These are phyloP conservation scores for Cyclotella kingstonii DNA, from an alignment of 108 stramenopile species.

Conservation along the genomic window DNA sequence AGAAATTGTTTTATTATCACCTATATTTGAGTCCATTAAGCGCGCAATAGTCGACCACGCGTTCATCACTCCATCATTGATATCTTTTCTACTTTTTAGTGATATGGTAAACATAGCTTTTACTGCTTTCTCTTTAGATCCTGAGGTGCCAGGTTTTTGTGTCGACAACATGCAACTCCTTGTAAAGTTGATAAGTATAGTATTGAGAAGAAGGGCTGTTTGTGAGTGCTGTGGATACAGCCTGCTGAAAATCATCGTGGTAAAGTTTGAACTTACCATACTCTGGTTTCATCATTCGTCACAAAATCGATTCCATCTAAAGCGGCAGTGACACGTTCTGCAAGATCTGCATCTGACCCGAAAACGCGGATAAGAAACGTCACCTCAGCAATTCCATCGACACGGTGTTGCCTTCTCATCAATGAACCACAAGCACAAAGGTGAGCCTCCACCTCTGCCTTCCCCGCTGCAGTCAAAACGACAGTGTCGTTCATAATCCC, in stretches of 20 bases:
- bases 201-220: too few species aligned
- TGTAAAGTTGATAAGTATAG: too few species aligned
- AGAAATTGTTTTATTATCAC: constrained; percentile 46
- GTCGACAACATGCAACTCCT: constrained; percentile 64
- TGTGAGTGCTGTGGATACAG: too few species aligned
- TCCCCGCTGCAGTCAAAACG: constrained; percentile 37
- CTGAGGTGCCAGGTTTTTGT: constrained; percentile 32
- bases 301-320: constrained; percentile 64
- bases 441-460: constrained; percentile 44
- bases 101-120: constrained; percentile 56
- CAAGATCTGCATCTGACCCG: constrained; percentile 65
- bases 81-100: constrained; percentile 56
- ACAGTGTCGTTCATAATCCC: constrained; percentile 60
- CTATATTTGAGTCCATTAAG: constrained; percentile 62
- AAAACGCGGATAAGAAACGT: constrained; percentile 70
- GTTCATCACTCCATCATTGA: constrained; percentile 51
- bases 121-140: constrained; percentile 28
- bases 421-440: constrained; percentile 44
- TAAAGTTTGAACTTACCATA: constrained; percentile 57
- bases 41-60: constrained; percentile 52
- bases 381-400: constrained; percentile 67
- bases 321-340: constrained; percentile 56
- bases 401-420: constrained; percentile 46
- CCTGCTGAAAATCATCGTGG: neutral
- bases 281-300: constrained; percentile 34